These are phyloP conservation scores for Thermomucor indicae-seudaticae DNA, from an alignment of 371 early-diverging fungal genomes.

Conservation along the genomic window DNA sequence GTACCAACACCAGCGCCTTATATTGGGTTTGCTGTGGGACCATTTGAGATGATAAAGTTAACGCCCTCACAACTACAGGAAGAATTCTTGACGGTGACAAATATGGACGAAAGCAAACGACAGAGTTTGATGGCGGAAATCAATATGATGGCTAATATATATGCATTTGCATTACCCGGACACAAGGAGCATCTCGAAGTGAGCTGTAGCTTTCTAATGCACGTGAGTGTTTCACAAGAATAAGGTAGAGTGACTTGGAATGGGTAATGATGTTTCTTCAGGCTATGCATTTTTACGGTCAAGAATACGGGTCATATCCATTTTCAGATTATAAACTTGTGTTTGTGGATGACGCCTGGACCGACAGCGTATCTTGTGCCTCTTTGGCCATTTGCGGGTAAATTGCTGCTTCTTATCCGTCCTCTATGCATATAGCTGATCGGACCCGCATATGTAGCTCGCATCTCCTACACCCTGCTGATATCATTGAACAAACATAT, in stretches of 20 bases:
- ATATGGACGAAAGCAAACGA: conserved; percentile 45
- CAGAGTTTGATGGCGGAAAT: conserved; percentile 43
- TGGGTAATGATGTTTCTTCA: conserved; percentile 13
- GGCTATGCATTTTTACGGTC: conserved; percentile 81
- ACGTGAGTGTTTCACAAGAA: conserved; percentile 34
- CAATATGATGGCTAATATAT: conserved; percentile 61
- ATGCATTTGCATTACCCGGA: conserved; percentile 66
- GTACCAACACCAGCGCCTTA: conserved; percentile 67
- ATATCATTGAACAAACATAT: conserved; percentile 85
- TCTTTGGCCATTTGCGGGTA: conserved; percentile 64
- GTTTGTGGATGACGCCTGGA: conserved; percentile 76
- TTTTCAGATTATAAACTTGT: conserved; percentile 82
- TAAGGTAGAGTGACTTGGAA: neutral
- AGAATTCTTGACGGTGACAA: conserved; percentile 40
- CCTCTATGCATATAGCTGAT: too few relatives aligned
- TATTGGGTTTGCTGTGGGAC: conserved; percentile 74
- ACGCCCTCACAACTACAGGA: conserved; percentile 43
- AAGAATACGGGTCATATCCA: conserved; percentile 87
- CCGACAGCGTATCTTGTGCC: conserved; percentile 65
- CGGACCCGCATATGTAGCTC: conserved; percentile 50
- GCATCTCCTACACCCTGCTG: conserved; percentile 66
- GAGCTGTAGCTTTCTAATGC: conserved; percentile 63
- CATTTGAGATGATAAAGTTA: conserved; percentile 56
- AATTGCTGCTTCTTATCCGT: too few relatives aligned
- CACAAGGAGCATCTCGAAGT: conserved; percentile 51